phyloP scores from a whole-genome alignment of 176 grass and related monocot genomes.

The Dendrocalamus sinicus region DNA sequence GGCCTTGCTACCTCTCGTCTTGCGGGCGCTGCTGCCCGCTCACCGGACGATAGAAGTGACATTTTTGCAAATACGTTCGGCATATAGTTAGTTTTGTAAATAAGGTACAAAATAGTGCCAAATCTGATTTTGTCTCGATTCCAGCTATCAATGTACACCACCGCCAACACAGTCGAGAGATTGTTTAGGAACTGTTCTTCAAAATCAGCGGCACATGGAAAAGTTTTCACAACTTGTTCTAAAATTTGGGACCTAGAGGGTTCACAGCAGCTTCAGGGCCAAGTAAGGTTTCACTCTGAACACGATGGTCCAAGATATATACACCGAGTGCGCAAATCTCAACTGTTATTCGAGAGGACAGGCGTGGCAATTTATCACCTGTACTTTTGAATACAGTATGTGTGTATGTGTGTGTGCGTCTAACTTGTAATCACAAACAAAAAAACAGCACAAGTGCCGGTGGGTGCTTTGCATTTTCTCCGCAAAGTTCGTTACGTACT shows the following conservation, averaged over 20 bases:
- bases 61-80: no score
- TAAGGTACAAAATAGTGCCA: no score
- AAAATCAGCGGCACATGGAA: no score
- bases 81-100: no score
- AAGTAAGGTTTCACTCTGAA: not conserved
- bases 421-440: no score
- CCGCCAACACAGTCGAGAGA: not conserved
- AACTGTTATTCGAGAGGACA: not conserved
- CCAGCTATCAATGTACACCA: not conserved
- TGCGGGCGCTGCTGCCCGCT: no score
- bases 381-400: not conserved
- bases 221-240: not conserved
- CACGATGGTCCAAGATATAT: not conserved
- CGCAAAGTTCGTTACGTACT: not conserved
- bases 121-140: not conserved
- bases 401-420: no score
- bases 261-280: not conserved
- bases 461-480: not conserved
- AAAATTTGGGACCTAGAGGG: not conserved
- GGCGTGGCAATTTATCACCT: not conserved
- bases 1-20: no score
- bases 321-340: not conserved
- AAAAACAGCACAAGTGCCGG: no score
- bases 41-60: no score
- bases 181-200: not conserved